Conservation (phyloP, 2,329 filamentous ascomycete species). For the Xylaria sp. region DNA sequence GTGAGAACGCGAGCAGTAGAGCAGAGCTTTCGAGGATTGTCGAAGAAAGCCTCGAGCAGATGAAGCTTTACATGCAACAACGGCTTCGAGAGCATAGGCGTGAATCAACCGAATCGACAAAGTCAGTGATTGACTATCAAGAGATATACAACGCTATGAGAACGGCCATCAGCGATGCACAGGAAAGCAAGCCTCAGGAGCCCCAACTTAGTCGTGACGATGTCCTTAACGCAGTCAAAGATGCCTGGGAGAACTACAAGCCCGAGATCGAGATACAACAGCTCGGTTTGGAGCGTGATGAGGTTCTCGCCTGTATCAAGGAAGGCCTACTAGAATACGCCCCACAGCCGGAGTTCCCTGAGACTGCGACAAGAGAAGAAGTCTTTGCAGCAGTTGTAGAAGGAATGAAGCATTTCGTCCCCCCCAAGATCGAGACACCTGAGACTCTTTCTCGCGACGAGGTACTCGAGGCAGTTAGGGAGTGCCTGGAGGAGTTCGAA, state of each 20-base stretch:
- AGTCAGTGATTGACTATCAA: constrained; percentile 77
- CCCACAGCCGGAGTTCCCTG: constrained; percentile 62
- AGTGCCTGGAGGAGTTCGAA: constrained; percentile 87
- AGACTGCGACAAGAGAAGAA: constrained; percentile 80
- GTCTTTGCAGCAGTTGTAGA: constrained; percentile 88
- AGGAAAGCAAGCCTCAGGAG: constrained; percentile 60
- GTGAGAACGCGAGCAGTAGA: constrained; percentile 63
- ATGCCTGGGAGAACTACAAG: constrained; percentile 94
- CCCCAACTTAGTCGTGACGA: constrained; percentile 78
- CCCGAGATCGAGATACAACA: constrained; percentile 92
- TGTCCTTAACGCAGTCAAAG: constrained; percentile 85
- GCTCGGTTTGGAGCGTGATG: constrained; percentile 88
- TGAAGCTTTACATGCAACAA: constrained; percentile 85
- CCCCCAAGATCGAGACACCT: constrained; percentile 76
- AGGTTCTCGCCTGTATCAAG: constrained; percentile 86
- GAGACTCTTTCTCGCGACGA: constrained; percentile 81
- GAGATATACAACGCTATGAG: constrained; percentile 89
- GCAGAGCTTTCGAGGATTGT: constrained; percentile 82
- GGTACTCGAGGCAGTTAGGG: constrained; percentile 82
- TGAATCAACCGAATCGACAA: constrained; percentile 71
- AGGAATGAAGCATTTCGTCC: constrained; percentile 82
- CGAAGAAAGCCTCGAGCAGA: constrained; percentile 80
- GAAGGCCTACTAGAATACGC: constrained; percentile 85
- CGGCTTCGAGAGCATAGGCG: constrained; percentile 80
- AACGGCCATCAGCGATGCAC: constrained; percentile 74